A percentile compares a stretch with the other conserved stretches of the same genome.
phyloP scores from a whole-genome alignment of 164 flowering plant species.

The Taxillus chinensis region DNA sequence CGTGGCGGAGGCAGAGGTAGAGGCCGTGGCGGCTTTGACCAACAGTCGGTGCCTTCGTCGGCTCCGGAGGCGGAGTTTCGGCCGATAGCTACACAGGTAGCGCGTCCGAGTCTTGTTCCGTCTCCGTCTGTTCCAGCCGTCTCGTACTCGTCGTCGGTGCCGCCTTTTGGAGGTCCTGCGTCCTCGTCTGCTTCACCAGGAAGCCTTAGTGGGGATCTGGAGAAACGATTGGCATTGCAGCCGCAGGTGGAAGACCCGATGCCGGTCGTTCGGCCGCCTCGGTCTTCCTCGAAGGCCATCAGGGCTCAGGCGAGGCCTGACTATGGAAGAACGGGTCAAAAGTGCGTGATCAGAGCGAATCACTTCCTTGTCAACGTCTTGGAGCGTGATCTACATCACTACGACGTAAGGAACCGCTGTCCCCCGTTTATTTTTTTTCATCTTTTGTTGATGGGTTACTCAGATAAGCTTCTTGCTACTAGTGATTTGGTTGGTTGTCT shows the following conservation, averaged over 20 bases:
- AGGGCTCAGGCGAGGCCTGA: conserved; percentile 46
- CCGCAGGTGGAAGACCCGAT: neutral
- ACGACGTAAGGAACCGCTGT: conserved; percentile 42
- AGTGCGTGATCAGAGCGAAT: conserved; percentile 43
- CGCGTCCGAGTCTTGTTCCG: neutral
- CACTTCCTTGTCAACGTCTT: conserved; percentile 50
- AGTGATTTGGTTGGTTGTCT: too few relatives aligned
- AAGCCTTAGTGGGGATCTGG: conserved; percentile 5
- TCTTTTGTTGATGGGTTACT: too few relatives aligned
- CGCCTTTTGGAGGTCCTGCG: neutral
- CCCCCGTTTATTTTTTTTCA: neutral
- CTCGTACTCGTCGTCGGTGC: neutral
- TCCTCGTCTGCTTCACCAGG: neutral
- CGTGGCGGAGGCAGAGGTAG: neutral
- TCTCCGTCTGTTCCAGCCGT: neutral
- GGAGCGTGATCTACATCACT: conserved; percentile 40
- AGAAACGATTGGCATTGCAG: conserved; percentile 10
- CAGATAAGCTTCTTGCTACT: too few relatives aligned
- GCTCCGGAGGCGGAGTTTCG: neutral
- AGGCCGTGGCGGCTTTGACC: neutral
- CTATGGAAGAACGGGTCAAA: conserved; percentile 30
- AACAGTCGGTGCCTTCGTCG: neutral
- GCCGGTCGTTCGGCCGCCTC: conserved; percentile 8
- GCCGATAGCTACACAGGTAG: neutral
- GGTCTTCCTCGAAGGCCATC: conserved; percentile 29